Evolutionary conservation across 1,284 basidiomycete genomes (phyloP).

Genomic region (Ceratobasidium sp.): DNA sequence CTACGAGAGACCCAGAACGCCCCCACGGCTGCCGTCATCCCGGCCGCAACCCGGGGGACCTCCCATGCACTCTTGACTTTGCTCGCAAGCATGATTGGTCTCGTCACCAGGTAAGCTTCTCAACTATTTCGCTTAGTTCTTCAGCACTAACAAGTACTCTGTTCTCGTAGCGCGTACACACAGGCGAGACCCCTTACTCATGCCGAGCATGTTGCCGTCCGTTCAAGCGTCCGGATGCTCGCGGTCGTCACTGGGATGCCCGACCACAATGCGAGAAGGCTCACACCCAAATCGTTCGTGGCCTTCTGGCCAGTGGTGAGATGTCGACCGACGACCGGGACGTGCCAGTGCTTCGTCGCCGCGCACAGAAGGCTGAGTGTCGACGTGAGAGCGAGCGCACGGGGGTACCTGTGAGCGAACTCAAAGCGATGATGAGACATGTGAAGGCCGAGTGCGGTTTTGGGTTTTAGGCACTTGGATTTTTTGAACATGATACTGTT

Average conservation of each 20-base stretch:
- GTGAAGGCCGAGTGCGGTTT: background rate
- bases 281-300: constrained; percentile 9
- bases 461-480: constrained; percentile 15
- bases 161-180: constrained; percentile 26
- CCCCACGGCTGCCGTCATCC: constrained; percentile 37
- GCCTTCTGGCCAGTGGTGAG: background rate
- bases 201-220: constrained; percentile 14
- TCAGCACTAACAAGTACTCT: background rate
- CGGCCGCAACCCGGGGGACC: constrained; percentile 5
- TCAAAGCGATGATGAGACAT: constrained; percentile 28
- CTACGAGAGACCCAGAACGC: constrained; percentile 24
- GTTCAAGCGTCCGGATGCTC: constrained; percentile 41
- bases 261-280: constrained; percentile 17
- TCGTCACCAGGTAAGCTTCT: constrained; percentile 37
- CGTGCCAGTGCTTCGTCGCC: constrained; percentile 32
- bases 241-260: constrained; percentile 42
- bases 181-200: constrained; percentile 32
- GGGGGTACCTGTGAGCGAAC: constrained; percentile 31
- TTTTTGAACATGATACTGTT: background rate
- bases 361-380: constrained; percentile 32
- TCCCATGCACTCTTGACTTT: constrained; percentile 33
- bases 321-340: constrained; percentile 29
- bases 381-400: constrained; percentile 32
- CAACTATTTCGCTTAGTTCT: background rate
- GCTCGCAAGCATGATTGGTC: constrained; percentile 42